Evolutionary conservation across 257 asterid species (phyloP).

Genomic region (Solanum chiquidenum): DNA sequence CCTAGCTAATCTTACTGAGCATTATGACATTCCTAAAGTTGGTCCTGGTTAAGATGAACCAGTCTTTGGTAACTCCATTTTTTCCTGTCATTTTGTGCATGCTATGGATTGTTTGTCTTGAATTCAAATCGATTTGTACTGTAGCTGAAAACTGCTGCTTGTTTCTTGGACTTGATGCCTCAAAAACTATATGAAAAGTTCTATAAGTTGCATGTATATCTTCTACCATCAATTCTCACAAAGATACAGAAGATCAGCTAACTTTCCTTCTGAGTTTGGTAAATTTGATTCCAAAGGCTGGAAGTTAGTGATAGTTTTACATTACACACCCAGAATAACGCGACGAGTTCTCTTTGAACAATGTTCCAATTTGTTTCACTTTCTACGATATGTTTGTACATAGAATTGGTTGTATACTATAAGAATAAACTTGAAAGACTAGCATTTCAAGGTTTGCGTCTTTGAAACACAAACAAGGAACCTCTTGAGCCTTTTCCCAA

Average conservation of each 20-base stretch:
- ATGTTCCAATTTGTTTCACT: background rate
- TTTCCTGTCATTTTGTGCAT: background rate
- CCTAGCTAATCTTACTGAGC: slow-evolving; percentile 42
- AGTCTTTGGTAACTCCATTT: background rate
- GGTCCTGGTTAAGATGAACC: slow-evolving; percentile 36
- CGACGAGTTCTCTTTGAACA: background rate
- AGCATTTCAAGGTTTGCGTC: slow-evolving; percentile 16
- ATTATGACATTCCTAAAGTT: slow-evolving; percentile 52
- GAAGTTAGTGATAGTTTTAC: background rate
- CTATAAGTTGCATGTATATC: background rate
- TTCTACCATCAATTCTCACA: no score
- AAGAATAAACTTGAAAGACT: background rate
- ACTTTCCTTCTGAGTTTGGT: background rate
- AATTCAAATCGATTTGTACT: background rate
- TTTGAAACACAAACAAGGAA: slow-evolving; percentile 62
- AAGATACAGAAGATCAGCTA: background rate
- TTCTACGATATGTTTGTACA: background rate
- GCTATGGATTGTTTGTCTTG: background rate
- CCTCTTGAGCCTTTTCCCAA: slow-evolving; percentile 92
- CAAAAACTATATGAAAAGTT: background rate
- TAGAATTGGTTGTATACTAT: background rate
- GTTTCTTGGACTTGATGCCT: background rate
- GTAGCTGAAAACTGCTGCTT: background rate
- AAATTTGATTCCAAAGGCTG: background rate
- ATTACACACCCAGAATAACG: background rate